phyloP scores from a whole-genome alignment of 768 basidiomycete genomes.

The Tulasnella calospora region DNA sequence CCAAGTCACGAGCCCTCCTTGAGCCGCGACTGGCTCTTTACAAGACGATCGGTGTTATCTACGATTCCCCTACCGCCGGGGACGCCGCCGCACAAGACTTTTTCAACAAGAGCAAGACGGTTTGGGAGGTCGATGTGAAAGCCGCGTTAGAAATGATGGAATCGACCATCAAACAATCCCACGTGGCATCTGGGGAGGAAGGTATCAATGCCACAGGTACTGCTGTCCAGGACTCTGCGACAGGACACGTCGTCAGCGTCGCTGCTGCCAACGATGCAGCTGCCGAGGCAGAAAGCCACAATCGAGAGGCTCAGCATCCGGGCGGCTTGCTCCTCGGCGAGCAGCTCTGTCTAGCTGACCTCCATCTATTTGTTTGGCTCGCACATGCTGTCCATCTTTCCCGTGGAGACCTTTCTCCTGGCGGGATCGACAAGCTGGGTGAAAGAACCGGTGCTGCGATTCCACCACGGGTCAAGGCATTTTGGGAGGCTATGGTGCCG shows the following conservation, averaged over 20 bases:
- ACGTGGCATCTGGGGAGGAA: conserved; percentile 19
- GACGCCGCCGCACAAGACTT: conserved; percentile 46
- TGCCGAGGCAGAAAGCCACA: conserved; percentile 6
- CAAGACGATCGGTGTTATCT: conserved; percentile 45
- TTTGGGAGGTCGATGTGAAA: conserved; percentile 52
- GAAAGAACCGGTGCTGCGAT: background rate
- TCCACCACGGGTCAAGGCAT: conserved; percentile 32
- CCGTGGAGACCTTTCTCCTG: conserved; percentile 44
- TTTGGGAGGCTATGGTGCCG: conserved; percentile 65
- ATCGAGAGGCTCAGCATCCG: conserved; percentile 25
- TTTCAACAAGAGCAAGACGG: conserved; percentile 46
- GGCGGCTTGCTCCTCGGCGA: conserved; percentile 52
- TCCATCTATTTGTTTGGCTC: conserved; percentile 77
- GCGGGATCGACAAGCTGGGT: conserved; percentile 46
- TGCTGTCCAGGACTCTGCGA: background rate
- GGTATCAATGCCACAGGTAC: background rate
- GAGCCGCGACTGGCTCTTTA: conserved; percentile 47
- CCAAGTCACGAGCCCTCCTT: conserved; percentile 50
- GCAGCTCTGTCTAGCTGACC: conserved; percentile 73
- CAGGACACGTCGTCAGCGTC: background rate
- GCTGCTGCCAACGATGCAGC: conserved; percentile 32
- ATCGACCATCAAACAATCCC: conserved; percentile 49
- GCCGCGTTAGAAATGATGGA: conserved; percentile 47
- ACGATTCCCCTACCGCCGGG: conserved; percentile 44
- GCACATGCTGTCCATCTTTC: conserved; percentile 53